Conservation (phyloP, 305 asterid species). For the Striga hermonthica region DNA sequence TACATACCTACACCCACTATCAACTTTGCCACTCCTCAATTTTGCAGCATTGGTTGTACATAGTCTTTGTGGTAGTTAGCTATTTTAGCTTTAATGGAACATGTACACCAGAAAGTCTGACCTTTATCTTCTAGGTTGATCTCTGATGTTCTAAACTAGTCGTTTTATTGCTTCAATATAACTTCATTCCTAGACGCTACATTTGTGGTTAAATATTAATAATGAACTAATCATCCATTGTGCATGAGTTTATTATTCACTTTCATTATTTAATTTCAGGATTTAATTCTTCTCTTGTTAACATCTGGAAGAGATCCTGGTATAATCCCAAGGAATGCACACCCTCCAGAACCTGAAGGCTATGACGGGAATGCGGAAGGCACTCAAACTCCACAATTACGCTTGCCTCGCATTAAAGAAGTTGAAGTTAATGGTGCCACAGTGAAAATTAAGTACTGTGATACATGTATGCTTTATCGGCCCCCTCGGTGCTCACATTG, state of each 20-base stretch:
- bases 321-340: slow-evolving; percentile 89
- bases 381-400: slow-evolving; percentile 82
- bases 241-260: not conserved
- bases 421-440: slow-evolving; percentile 78
- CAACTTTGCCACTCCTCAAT: no score
- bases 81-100: not conserved
- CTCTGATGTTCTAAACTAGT: slow-evolving; percentile 9
- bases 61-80: no score
- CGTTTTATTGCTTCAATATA: not conserved
- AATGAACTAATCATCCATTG: slow-evolving; percentile 12
- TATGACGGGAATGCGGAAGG: slow-evolving; percentile 69
- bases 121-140: not conserved
- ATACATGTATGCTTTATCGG: slow-evolving; percentile 94
- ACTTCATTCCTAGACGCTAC: slow-evolving; percentile 17
- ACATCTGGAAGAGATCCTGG: slow-evolving; percentile 99
- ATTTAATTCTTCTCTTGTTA: slow-evolving; percentile 75
- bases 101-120: not conserved
- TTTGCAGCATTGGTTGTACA: no score
- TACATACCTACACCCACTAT: not conserved
- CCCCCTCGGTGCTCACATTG: slow-evolving; percentile 99
- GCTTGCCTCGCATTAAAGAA: slow-evolving; percentile 85
- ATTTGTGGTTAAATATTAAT: not conserved
- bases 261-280: slow-evolving; percentile 44
- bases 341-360: slow-evolving; percentile 96
- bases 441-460: slow-evolving; percentile 86